These are phyloP conservation scores for Ogataea pignaliae DNA, from an alignment of 805 yeast species.

Conservation along the genomic window DNA sequence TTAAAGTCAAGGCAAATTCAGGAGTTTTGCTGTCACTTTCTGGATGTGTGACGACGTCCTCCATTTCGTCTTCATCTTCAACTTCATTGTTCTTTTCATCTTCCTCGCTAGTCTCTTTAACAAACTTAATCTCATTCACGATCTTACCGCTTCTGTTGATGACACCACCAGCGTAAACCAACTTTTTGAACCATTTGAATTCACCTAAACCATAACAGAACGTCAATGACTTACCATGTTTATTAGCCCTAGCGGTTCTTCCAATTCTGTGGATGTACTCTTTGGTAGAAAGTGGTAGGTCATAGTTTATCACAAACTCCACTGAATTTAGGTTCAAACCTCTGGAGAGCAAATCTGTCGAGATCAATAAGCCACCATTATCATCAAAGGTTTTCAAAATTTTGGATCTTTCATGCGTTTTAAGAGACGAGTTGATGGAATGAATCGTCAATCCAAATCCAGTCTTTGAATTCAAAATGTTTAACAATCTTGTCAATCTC, in stretches of 20 bases:
- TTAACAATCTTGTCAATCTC: constrained; percentile 63
- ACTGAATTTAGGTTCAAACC: constrained; percentile 81
- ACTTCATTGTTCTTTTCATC: constrained; percentile 1
- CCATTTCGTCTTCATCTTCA: background rate
- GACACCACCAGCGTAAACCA: constrained; percentile 42
- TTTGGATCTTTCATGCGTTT: constrained; percentile 48
- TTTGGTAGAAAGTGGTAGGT: constrained; percentile 79
- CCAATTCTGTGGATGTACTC: constrained; percentile 97
- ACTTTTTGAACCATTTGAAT: constrained; percentile 51
- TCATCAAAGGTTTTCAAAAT: constrained; percentile 55
- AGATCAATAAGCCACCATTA: constrained; percentile 49
- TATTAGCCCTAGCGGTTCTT: constrained; percentile 93
- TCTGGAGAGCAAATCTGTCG: constrained; percentile 93
- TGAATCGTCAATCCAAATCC: constrained; percentile 24
- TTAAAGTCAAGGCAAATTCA: constrained; percentile 27
- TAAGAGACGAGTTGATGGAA: constrained; percentile 57
- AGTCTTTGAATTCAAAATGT: constrained; percentile 33
- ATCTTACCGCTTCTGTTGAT: constrained; percentile 45
- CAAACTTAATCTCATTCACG: constrained; percentile 31
- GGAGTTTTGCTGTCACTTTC: background rate
- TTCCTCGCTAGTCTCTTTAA: constrained; percentile 9
- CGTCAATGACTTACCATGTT: constrained; percentile 69
- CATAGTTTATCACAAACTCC: constrained; percentile 80
- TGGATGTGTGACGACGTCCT: too few relatives aligned
- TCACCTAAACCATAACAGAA: constrained; percentile 79